Percentiles rank a stretch among this genome's conserved stretches.
These are phyloP conservation scores for Graphiopsis chlorocephala DNA, from an alignment of 2,329 filamentous ascomycete species.

Conservation along the genomic window DNA sequence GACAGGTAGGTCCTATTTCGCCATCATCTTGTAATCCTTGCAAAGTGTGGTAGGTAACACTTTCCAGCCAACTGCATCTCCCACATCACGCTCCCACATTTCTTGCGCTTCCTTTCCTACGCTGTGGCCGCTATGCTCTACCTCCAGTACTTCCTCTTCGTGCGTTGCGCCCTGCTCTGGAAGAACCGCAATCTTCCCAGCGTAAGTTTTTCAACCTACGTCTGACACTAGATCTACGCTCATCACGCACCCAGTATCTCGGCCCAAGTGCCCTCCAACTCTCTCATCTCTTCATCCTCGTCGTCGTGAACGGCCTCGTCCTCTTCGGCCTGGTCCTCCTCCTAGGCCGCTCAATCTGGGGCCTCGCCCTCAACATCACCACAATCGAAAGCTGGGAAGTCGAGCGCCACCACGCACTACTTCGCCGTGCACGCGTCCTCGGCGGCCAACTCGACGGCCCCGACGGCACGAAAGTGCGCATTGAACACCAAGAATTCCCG, in stretches of 20 bases:
- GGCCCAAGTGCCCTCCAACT: conserved; percentile 64
- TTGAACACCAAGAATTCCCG: conserved; percentile 71
- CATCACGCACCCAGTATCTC: conserved; percentile 53
- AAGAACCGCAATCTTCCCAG: conserved; percentile 63
- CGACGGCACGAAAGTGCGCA: conserved; percentile 52
- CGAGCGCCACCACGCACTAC: conserved; percentile 46
- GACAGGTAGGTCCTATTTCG: conserved; percentile 51
- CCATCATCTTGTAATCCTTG: background rate
- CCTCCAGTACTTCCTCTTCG: conserved; percentile 60
- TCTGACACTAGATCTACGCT: background rate
- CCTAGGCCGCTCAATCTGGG: conserved; percentile 59
- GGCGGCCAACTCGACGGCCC: conserved; percentile 58
- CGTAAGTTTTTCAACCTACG: conserved; percentile 39
- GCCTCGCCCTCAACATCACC: conserved; percentile 67
- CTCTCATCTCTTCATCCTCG: conserved; percentile 59
- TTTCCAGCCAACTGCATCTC: conserved; percentile 68
- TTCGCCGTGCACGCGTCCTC: conserved; percentile 46
- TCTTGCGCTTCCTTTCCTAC: conserved; percentile 73
- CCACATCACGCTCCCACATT: conserved; percentile 77
- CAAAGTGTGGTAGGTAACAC: conserved; percentile 31
- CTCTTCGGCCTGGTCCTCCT: conserved; percentile 64
- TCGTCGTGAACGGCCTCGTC: conserved; percentile 57
- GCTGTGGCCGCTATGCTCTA: conserved; percentile 62
- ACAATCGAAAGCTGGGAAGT: conserved; percentile 78
- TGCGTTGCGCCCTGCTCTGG: conserved; percentile 62